Evolutionary conservation across 805 yeast genomes (phyloP).

Genomic region (Metschnikowia proteae): DNA sequence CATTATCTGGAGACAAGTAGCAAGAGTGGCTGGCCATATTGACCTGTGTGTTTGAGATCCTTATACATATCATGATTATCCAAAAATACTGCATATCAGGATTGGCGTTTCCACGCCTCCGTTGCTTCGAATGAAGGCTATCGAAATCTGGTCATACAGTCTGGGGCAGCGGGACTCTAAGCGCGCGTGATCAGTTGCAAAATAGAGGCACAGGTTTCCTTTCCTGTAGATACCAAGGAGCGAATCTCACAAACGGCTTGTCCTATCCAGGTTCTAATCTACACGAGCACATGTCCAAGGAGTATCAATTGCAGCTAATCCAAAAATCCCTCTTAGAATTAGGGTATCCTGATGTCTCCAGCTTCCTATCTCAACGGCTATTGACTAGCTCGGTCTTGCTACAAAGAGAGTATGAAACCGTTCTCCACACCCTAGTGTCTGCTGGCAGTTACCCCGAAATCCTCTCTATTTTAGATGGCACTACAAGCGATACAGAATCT

Average conservation of each 20-base stretch:
- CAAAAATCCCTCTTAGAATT: slow-evolving; percentile 29
- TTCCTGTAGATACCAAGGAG: background rate
- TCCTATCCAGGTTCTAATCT: background rate
- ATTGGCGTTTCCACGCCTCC: too few relatives aligned
- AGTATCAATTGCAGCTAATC: slow-evolving; percentile 29
- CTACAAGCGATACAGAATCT: background rate
- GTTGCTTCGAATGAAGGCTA: too few relatives aligned
- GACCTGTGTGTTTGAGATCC: too few relatives aligned
- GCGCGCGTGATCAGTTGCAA: background rate
- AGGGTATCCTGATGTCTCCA: slow-evolving; percentile 27
- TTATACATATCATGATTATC: too few relatives aligned
- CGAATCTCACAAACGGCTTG: slow-evolving; percentile 4
- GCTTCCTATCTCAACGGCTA: slow-evolving; percentile 14
- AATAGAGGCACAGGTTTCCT: background rate
- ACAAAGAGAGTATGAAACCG: slow-evolving; percentile 3
- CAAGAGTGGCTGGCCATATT: too few relatives aligned
- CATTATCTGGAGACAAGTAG: too few relatives aligned
- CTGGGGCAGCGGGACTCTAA: too few relatives aligned
- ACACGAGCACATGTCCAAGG: slow-evolving; percentile 15
- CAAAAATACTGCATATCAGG: too few relatives aligned
- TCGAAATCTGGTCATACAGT: too few relatives aligned
- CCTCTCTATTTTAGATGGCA: background rate
- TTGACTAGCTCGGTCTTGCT: background rate
- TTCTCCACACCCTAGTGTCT: slow-evolving; percentile 2
- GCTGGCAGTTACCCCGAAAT: slow-evolving; percentile 8